Percentiles rank a stretch among this genome's conserved stretches.
phyloP scores from a whole-genome alignment of 1,284 basidiomycete genomes.

The Fomitopsis schrenkii region DNA sequence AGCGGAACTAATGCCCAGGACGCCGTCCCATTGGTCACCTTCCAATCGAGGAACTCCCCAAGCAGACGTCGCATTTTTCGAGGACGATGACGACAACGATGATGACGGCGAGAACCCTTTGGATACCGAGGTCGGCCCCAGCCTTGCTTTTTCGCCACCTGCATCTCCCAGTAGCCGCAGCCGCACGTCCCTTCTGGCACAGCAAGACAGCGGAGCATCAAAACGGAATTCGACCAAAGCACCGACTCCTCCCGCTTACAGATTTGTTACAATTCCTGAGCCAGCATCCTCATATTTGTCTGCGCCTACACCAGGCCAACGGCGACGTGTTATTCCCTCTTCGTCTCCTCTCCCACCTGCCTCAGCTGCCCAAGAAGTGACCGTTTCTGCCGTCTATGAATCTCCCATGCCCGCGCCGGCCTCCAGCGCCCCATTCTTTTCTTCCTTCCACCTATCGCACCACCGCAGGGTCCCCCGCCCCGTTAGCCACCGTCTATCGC shows the following conservation, averaged over 20 bases:
- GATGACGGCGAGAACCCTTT: neutral
- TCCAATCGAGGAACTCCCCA: neutral
- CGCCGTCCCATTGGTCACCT: conserved; percentile 1
- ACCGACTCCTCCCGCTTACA: no score
- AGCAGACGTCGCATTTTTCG: neutral
- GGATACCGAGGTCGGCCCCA: neutral
- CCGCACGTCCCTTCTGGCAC: neutral
- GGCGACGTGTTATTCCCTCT: conserved; percentile 12
- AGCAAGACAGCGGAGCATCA: neutral
- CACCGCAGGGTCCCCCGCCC: conserved; percentile 15
- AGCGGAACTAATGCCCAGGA: neutral
- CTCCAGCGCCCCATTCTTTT: neutral
- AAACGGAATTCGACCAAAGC: no score
- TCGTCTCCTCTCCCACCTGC: conserved; percentile 1
- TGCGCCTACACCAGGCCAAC: conserved; percentile 35
- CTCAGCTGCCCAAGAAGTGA: neutral
- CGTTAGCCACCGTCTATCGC: conserved; percentile 6
- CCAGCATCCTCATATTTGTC: conserved; percentile 16
- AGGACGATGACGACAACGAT: neutral
- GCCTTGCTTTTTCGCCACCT: neutral
- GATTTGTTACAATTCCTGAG: neutral
- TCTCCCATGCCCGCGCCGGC: neutral
- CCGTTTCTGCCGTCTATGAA: conserved; percentile 1
- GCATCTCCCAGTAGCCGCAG: neutral
- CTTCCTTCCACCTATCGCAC: neutral